These are phyloP conservation scores for Diaporthe eres DNA, from an alignment of 2,329 filamentous ascomycete genomes.

Conservation along the genomic window DNA sequence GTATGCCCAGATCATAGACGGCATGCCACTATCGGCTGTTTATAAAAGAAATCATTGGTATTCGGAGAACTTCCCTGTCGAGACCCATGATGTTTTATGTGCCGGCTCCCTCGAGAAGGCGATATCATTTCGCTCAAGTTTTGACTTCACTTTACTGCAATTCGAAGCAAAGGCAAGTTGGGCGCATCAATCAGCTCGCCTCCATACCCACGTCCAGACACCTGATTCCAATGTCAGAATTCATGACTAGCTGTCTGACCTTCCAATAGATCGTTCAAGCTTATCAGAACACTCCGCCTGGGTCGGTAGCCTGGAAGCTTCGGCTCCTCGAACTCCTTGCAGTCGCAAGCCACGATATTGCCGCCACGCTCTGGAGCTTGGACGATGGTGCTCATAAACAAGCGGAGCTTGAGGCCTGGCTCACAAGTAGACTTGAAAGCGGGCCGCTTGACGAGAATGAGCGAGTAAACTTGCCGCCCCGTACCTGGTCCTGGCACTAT, in stretches of 20 bases:
- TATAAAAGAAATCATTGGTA: neutral
- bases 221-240: no score
- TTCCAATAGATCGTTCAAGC: neutral
- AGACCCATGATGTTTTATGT: neutral
- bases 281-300: neutral
- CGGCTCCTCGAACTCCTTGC: conserved; percentile 1
- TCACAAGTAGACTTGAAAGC: neutral
- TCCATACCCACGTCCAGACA: neutral
- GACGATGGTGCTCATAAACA: neutral
- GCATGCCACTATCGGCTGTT: neutral
- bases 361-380: neutral
- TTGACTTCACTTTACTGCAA: neutral
- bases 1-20: conserved; percentile 3
- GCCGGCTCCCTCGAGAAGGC: neutral
- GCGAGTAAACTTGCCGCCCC: neutral
- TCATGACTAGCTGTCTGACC: neutral
- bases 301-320: neutral
- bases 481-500: neutral
- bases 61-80: neutral
- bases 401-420: conserved; percentile 5
- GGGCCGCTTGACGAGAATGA: neutral
- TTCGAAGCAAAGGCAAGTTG: neutral
- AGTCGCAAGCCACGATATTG: neutral
- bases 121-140: neutral
- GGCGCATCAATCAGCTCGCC: no score